Conservation (phyloP, 805 yeast genomes). For the Candida chauliodis region DNA sequence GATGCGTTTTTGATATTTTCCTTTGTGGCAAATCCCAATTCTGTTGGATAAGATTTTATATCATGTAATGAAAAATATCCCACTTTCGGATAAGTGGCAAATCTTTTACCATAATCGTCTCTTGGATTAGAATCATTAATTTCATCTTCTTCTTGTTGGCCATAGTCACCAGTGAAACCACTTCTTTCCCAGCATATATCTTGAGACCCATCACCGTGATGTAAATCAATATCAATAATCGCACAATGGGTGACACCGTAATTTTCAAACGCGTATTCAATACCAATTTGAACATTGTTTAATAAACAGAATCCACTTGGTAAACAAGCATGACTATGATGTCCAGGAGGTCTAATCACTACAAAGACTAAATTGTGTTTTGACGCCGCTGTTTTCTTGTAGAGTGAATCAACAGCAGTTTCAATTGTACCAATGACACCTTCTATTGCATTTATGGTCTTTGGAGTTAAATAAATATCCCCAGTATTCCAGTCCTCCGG, state of each 20-base stretch:
- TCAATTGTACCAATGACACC: conserved; percentile 79
- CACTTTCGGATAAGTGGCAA: conserved; percentile 52
- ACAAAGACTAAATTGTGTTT: conserved; percentile 51
- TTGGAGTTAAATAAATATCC: conserved; percentile 69
- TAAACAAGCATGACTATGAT: conserved; percentile 77
- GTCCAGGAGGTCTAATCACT: conserved; percentile 80
- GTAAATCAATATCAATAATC: conserved; percentile 77
- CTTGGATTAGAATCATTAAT: conserved; percentile 29
- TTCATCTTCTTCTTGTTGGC: conserved; percentile 47
- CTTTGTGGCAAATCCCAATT: conserved; percentile 68
- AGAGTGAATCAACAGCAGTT: conserved; percentile 54
- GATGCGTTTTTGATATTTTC: conserved; percentile 73
- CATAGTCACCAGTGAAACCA: conserved; percentile 49
- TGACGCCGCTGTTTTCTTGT: conserved; percentile 7
- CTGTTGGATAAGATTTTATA: conserved; percentile 83
- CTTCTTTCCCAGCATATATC: conserved; percentile 82
- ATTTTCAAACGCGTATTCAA: conserved; percentile 65
- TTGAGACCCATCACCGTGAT: conserved; percentile 88
- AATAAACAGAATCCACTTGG: conserved; percentile 83
- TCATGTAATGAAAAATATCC: conserved; percentile 86
- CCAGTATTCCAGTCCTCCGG: conserved; percentile 83
- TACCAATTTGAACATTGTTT: conserved; percentile 77
- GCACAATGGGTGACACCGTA: conserved; percentile 77
- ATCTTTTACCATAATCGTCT: conserved; percentile 48
- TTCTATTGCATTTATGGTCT: conserved; percentile 64